Conservation (phyloP, 139 green algal species). For the Diplosphaera chodatii region DNA sequence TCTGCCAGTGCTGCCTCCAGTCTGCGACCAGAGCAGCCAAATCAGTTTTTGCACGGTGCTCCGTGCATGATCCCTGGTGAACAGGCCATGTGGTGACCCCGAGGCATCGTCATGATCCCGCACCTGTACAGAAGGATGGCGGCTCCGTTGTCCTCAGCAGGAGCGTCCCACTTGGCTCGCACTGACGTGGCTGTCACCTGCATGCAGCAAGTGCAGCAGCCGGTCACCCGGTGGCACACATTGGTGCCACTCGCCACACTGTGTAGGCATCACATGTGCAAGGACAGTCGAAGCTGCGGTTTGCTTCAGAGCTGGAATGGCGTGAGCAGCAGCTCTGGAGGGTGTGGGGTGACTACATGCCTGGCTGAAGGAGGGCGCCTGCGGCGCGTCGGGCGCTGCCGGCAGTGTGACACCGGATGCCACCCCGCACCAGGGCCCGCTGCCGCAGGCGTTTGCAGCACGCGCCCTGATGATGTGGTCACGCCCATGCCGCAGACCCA, state of each 20-base stretch:
- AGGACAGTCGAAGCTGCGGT: no score
- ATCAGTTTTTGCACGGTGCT: neutral
- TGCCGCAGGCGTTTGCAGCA: conserved; percentile 42
- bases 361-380: conserved; percentile 3
- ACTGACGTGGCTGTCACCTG: conserved; percentile 22
- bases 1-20: neutral
- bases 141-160: conserved; percentile 40
- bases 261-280: no score
- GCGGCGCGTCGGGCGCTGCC: conserved; percentile 36
- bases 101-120: no score
- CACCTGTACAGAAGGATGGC: conserved; percentile 29
- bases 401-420: conserved; percentile 23
- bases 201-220: neutral
- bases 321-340: neutral
- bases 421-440: conserved; percentile 22
- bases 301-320: no score
- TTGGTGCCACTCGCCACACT: no score
- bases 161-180: conserved; percentile 35
- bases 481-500: conserved; percentile 25
- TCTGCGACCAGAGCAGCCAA: neutral
- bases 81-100: no score
- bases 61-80: neutral
- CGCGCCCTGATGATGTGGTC: conserved; percentile 37
- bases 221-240: neutral
- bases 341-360: no score